Evolutionary conservation across 164 flowering plant genomes (phyloP), one percentile per base, ranked within the genome.

Genomic region (Akebia trifoliata): DNA sequence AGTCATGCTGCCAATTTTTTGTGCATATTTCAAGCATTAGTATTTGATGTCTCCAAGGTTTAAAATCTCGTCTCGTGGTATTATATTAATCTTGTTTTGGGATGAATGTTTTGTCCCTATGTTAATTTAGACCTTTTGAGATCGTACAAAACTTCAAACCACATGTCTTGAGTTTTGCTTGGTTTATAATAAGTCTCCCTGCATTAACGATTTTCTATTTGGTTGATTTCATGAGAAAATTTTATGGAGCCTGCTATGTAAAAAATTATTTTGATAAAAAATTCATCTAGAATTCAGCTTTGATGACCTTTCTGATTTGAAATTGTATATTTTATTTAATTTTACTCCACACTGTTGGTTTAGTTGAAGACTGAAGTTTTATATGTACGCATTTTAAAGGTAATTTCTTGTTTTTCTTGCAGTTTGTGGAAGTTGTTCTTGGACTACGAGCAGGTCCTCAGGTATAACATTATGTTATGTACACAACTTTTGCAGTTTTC

Each of bases 351-450:
- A 34, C 9, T 34, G 36, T 14, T 42, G 15, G 35, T 29, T n/a
- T n/a, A n/a, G n/a, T n/a, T n/a, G n/a, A n/a, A n/a, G n/a, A 26
- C 4, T 3, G 15, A 28, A 5, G 8, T 6, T 17, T 50, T 8
- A 22, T 15, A 5, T 3, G 18, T 11, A 11, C 26, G 49, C 18
- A 42, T 56, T 28, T 43, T 18, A 14, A 29, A 38, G 1, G 8
- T n/a, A n/a, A 11, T 11, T 14, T 43, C 25, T 48, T 21, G 9
- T 42, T 54, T 17, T 59, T 44, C 22, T 59, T 69, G 75, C 78
- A 90, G 92, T 87, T 90, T 71, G 97, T 87, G 50, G 92, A 90
- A 81, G 92, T 84, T 15, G 61, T 78, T 50, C 66, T 90, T n/a
- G 73, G 60, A 10, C 70, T 90, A 39, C 80, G 56, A 59, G 95